Evolutionary conservation across 1,139 yeast species (phyloP).

Genomic region (Trichomonascaceae sp.): DNA sequence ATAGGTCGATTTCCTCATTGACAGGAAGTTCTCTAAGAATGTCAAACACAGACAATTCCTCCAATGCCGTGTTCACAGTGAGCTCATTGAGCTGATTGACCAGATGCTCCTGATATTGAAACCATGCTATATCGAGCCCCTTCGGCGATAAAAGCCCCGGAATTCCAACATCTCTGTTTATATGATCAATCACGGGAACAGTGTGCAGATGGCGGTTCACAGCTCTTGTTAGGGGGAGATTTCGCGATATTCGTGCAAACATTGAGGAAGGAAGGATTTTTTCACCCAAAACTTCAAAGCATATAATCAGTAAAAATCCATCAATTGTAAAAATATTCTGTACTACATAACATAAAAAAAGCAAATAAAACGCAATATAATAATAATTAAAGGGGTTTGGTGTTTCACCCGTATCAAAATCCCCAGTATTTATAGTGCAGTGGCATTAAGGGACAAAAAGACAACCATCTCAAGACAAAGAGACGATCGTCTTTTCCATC

Average conservation of each 20-base stretch:
- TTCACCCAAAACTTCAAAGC: slow-evolving; percentile 1
- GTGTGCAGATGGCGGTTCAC: slow-evolving; percentile 19
- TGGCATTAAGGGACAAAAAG: not conserved
- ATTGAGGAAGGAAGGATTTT: not conserved
- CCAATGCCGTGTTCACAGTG: slow-evolving; percentile 19
- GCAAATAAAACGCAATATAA: not conserved
- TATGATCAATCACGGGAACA: slow-evolving; percentile 29
- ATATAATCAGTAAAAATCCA: no score
- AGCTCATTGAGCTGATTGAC: slow-evolving; percentile 57
- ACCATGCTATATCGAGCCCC: slow-evolving; percentile 77
- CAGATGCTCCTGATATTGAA: slow-evolving; percentile 65
- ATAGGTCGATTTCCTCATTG: not conserved
- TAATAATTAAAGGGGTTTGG: not conserved
- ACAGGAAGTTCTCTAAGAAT: slow-evolving; percentile 59
- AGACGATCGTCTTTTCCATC: not conserved
- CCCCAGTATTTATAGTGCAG: no score
- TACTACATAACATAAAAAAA: not conserved
- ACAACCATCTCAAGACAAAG: no score
- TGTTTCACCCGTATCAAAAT: no score
- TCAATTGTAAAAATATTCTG: not conserved
- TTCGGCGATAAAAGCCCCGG: slow-evolving; percentile 62
- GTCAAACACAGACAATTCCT: slow-evolving; percentile 36
- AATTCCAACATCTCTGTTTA: slow-evolving; percentile 45
- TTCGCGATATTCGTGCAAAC: not conserved
- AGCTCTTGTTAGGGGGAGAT: not conserved